Evolutionary conservation across 768 basidiomycete species (phyloP).

Genomic region (Gautieria morchelliformis): DNA sequence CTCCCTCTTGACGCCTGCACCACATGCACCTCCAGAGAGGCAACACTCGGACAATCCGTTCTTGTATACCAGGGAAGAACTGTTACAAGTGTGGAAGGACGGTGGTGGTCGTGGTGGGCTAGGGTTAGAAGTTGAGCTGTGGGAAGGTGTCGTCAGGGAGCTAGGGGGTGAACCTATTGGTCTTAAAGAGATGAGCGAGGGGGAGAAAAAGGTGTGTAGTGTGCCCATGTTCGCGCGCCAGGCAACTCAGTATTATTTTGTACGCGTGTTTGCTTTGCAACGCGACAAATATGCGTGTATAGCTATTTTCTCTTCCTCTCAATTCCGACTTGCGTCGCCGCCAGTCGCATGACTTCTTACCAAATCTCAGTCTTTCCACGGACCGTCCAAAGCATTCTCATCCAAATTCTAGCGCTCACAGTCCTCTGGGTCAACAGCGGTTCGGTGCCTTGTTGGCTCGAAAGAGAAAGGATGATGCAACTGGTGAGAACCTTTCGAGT

Average conservation of each 20-base stretch:
- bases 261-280: neutral
- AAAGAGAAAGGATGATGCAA: conserved; percentile 48
- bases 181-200: conserved; percentile 69
- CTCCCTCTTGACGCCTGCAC: conserved; percentile 50
- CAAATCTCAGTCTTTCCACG: conserved; percentile 42
- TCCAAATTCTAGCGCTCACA: conserved; percentile 32
- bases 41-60: conserved; percentile 69
- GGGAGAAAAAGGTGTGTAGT: conserved; percentile 75
- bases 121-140: conserved; percentile 78
- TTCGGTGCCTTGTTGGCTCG: conserved; percentile 49
- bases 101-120: conserved; percentile 64
- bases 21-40: conserved; percentile 40
- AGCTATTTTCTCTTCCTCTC: conserved; percentile 75
- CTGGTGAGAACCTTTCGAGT: conserved; percentile 35
- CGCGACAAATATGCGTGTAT: conserved; percentile 11
- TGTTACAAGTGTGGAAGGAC: conserved; percentile 76
- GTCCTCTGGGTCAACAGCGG: conserved; percentile 53
- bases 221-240: neutral
- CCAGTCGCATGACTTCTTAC: conserved; percentile 66
- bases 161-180: conserved; percentile 60
- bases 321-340: conserved; percentile 86
- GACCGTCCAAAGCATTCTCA: conserved; percentile 55
- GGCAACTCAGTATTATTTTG: neutral
- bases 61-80: conserved; percentile 77
- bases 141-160: conserved; percentile 84